Conservation (phyloP, 179 eudicot genomes). For the Silene noctiflora region DNA sequence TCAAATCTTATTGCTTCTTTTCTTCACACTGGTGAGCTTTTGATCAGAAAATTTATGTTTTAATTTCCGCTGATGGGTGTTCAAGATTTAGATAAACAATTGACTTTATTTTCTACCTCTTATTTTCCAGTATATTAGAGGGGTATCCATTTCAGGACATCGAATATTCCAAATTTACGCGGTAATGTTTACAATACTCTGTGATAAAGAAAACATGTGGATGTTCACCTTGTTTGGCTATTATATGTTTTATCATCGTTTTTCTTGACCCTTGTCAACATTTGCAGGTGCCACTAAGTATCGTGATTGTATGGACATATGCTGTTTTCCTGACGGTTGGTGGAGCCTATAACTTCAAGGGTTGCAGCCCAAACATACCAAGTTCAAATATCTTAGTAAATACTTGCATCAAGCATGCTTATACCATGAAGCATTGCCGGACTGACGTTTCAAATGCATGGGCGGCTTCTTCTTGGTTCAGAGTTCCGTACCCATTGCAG, state of each 20-base stretch:
- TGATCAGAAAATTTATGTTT: background rate
- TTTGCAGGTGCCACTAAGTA: constrained; percentile 84
- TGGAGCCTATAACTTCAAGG: constrained; percentile 88
- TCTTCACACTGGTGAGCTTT: constrained; percentile 73
- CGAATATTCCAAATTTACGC: constrained; percentile 74
- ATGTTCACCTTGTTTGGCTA: background rate
- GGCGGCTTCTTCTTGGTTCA: constrained; percentile 79
- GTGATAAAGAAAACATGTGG: background rate
- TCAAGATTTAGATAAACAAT: background rate
- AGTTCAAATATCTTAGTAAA: constrained; percentile 71
- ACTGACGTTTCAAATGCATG: constrained; percentile 93
- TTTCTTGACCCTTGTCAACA: constrained; percentile 7
- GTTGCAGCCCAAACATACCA: constrained; percentile 72
- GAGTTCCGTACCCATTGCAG: constrained; percentile 89
- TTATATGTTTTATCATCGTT: background rate
- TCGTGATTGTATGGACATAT: constrained; percentile 75
- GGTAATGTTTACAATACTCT: constrained; percentile 41
- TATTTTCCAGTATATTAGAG: constrained; percentile 61
- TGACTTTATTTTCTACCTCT: constrained; percentile 6
- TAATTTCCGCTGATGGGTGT: background rate
- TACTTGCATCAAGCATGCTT: constrained; percentile 75
- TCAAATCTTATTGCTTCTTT: constrained; percentile 58
- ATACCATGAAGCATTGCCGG: constrained; percentile 91
- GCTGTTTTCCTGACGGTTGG: constrained; percentile 95
- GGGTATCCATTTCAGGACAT: constrained; percentile 72